Conservation (phyloP, 768 basidiomycete genomes). For the Leccinum sublutescens region DNA sequence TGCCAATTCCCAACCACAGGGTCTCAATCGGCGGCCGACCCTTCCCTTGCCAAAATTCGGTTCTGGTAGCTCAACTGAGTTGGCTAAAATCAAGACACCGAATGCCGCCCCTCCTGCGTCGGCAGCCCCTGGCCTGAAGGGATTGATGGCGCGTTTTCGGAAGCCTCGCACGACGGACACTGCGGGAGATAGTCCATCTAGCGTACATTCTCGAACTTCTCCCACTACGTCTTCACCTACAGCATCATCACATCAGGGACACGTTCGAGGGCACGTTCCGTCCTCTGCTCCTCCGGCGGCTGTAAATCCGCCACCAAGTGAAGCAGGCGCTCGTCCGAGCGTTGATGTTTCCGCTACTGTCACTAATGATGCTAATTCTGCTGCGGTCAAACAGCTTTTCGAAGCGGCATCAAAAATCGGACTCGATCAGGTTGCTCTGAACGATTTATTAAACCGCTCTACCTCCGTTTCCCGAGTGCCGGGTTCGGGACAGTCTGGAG, state of each 20-base stretch:
- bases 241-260: conserved; percentile 32
- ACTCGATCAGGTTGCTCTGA: conserved; percentile 68
- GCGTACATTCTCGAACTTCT: conserved; percentile 29
- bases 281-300: conserved; percentile 21
- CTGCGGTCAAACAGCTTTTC: conserved; percentile 69
- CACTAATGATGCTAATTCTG: conserved; percentile 38
- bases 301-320: conserved; percentile 9
- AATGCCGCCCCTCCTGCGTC: conserved; percentile 66
- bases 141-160: conserved; percentile 80
- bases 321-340: conserved; percentile 20
- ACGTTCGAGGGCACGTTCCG: conserved; percentile 32
- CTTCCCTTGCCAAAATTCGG: conserved; percentile 45
- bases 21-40: conserved; percentile 46
- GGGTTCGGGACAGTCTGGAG: conserved; percentile 39
- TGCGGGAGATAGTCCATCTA: conserved; percentile 30
- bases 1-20: conserved; percentile 42
- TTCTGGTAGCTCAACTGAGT: conserved; percentile 44
- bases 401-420: conserved; percentile 75
- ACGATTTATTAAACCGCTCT: conserved; percentile 69
- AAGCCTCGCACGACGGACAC: conserved; percentile 32
- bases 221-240: conserved; percentile 37
- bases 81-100: conserved; percentile 51
- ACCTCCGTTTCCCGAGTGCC: conserved; percentile 58
- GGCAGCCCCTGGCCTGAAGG: conserved; percentile 70
- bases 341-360: conserved; percentile 26